Percentiles rank a stretch among this genome's conserved stretches.
phyloP scores from a whole-genome alignment of 306 rosid genomes.

The Gillenia trifoliata region DNA sequence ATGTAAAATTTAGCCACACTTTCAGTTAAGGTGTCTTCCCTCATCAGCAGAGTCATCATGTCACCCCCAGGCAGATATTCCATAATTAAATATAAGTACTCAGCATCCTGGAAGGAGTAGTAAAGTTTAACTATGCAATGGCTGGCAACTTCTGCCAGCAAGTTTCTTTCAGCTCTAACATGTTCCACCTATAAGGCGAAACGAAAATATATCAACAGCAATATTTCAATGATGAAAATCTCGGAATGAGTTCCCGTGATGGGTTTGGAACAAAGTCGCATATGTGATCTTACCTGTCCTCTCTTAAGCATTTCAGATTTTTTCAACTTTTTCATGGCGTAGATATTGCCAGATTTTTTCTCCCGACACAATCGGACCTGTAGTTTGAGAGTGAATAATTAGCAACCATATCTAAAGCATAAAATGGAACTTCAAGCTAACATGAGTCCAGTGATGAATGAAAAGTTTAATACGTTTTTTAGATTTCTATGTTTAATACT shows the following conservation, averaged over 20 bases:
- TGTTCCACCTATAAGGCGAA: conserved; percentile 73
- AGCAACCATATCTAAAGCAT: conserved; percentile 6
- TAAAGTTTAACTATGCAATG: conserved; percentile 97
- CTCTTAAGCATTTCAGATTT: conserved; percentile 96
- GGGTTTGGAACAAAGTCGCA: conserved; percentile 7
- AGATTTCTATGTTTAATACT: conserved; percentile 28
- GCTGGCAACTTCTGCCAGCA: conserved; percentile 97
- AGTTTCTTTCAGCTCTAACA: conserved; percentile 97
- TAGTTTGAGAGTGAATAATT: conserved; percentile 30
- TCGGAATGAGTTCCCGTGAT: not conserved
- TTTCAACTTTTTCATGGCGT: conserved; percentile 98
- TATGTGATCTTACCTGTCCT: conserved; percentile 77
- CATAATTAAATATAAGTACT: conserved; percentile 87
- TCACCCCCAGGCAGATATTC: conserved; percentile 99
- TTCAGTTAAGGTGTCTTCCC: conserved; percentile 93
- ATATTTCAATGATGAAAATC: not conserved
- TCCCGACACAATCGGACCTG: conserved; percentile 97
- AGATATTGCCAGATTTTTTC: conserved; percentile 96
- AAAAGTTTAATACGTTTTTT: not conserved
- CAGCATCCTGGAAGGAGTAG: conserved; percentile 96
- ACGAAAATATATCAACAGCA: not conserved
- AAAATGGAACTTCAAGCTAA: conserved; percentile 8
- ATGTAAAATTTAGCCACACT: conserved; percentile 82
- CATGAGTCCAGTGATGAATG: not conserved
- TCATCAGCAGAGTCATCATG: conserved; percentile 91